Evolutionary conservation across 108 stramenopile species (phyloP).

Genomic region (Licmophora abbreviata): DNA sequence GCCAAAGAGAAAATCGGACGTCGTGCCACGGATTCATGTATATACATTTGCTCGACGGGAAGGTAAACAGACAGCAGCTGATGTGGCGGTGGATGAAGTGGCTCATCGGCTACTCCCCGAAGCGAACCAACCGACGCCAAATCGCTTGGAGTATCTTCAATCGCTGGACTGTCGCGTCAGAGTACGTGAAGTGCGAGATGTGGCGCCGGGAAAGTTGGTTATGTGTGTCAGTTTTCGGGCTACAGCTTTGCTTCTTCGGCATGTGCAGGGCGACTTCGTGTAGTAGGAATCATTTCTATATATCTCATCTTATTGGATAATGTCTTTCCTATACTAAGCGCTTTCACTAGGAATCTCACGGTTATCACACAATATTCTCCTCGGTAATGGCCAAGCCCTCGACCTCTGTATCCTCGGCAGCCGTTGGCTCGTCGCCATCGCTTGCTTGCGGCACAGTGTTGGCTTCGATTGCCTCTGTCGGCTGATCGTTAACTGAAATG

Average conservation of each 20-base stretch:
- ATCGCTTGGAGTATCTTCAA: conserved; percentile 54
- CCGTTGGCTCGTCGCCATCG: too few species aligned
- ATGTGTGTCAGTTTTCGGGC: conserved; percentile 78
- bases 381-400: too few species aligned
- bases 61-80: conserved; percentile 20
- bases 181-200: conserved; percentile 71
- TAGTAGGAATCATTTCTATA: conserved; percentile 1
- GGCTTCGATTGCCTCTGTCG: too few species aligned
- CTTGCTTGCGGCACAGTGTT: too few species aligned
- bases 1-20: conserved; percentile 9
- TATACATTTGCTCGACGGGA: conserved; percentile 65
- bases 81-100: conserved; percentile 60
- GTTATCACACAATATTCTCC: too few species aligned
- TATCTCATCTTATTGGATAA: too few species aligned
- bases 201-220: conserved; percentile 78
- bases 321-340: too few species aligned
- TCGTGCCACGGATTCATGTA: conserved; percentile 50
- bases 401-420: too few species aligned
- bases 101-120: conserved; percentile 54
- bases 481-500: too few species aligned
- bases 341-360: too few species aligned
- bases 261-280: conserved; percentile 72
- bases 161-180: conserved; percentile 48
- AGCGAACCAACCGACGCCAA: conserved; percentile 18
- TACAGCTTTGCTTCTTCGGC: conserved; percentile 46